A percentile compares a stretch with the other conserved stretches of the same genome.
Evolutionary conservation across 75 land plant species (phyloP).

Genomic region (Sequoia sempervirens): DNA sequence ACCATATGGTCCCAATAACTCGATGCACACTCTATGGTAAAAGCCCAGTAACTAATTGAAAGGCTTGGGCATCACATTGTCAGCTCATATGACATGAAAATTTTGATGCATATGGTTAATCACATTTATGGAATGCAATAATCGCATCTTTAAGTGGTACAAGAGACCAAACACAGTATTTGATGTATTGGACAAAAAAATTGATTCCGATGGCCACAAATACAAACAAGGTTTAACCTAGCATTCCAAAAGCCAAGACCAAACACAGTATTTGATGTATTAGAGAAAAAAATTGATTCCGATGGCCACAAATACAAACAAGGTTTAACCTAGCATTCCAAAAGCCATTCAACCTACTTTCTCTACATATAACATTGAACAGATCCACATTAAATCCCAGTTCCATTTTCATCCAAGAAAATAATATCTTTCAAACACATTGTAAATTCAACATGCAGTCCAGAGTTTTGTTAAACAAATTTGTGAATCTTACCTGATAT

Average conservation of each 20-base stretch:
- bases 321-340: too few species aligned
- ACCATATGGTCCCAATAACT: neutral
- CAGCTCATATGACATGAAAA: neutral
- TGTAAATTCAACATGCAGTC: neutral
- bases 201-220: neutral
- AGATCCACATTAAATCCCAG: neutral
- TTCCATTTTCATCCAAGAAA: neutral
- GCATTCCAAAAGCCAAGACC: too few species aligned
- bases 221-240: neutral
- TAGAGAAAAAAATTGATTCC: too few species aligned
- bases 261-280: too few species aligned
- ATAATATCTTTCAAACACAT: neutral
- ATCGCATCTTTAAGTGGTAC: neutral
- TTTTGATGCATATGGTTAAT: too few species aligned
- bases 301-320: too few species aligned
- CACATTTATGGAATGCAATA: neutral
- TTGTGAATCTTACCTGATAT: slow-evolving; percentile 63
- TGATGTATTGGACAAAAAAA: neutral
- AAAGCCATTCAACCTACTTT: neutral
- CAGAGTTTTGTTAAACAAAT: neutral
- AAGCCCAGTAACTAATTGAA: neutral
- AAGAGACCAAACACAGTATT: neutral
- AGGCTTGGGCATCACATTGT: neutral
- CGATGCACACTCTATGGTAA: neutral
- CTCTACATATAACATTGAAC: neutral